Evolutionary conservation across 306 rosid genomes (phyloP), one percentile per base, ranked within the genome.

Genomic region (Arachis stenosperma): DNA sequence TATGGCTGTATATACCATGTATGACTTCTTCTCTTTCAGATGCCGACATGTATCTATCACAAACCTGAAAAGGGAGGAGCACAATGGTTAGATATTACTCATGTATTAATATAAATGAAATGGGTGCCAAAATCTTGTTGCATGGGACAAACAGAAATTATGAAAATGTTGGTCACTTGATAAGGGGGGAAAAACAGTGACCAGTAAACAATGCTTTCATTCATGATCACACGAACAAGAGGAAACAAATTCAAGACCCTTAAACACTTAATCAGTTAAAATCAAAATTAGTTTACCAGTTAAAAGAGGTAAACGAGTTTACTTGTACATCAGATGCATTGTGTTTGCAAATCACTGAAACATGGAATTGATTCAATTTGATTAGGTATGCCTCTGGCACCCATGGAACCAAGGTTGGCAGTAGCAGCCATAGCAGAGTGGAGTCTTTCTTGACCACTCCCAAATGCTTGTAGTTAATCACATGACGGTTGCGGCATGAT

Each of bases 1-100:
- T 15, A 90, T 81, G 81, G 97, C 98, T 33, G 96, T 84, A 81
- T 93, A 90, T 17, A 90, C 85, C 97, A 93, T 83, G 75, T 91
- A 93, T 2, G 96, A 85, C 64, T 93, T 93, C 79, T 65, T 88
- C 90, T 93, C 98, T 76, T 75, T 88, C 86, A 93, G 67, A 7
- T 75, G 85, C 71, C 84, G 80, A 72, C 98, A 93, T 14, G 90
- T 63, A 74, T 85, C 84, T 27, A 81, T 75, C 76, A 93, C 97
- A 85, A 93, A 93, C 84, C 98, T 93, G 81, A 70, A 70, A 84
- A 75, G 17, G 51, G 53, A 7, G 70, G 67, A 37, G 40, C 30
- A 52, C 61, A 41, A 60, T 69, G 69, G 42, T 22, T 72, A 39
- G 69, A 82, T 65, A 61, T 60, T 15, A 37, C 46, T 39, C 29